These are phyloP conservation scores for Beauveria caledonica DNA, from an alignment of 2,329 filamentous ascomycete species.

Conservation along the genomic window DNA sequence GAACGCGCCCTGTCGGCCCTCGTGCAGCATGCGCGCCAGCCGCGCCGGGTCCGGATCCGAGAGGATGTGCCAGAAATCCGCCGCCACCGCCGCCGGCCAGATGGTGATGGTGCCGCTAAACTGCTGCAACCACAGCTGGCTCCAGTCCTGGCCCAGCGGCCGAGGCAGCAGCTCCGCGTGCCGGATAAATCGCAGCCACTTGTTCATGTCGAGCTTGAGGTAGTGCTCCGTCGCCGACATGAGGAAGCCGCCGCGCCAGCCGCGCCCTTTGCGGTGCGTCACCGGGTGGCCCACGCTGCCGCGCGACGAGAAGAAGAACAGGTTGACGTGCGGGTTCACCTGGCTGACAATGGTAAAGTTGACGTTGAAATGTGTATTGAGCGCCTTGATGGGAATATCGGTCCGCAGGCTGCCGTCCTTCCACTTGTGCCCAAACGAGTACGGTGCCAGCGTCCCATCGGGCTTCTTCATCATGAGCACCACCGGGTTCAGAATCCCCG, in stretches of 20 bases:
- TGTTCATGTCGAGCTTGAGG: conserved; percentile 91
- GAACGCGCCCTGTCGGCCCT: conserved; percentile 82
- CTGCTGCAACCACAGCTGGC: conserved; percentile 88
- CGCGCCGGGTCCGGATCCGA: conserved; percentile 70
- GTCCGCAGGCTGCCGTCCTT: conserved; percentile 93
- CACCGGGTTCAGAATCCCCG: conserved; percentile 89
- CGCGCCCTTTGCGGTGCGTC: conserved; percentile 84
- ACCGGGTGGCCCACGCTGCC: conserved; percentile 89
- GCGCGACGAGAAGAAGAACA: conserved; percentile 96
- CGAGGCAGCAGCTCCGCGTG: conserved; percentile 88
- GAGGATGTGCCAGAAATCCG: conserved; percentile 81
- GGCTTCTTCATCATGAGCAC: conserved; percentile 84
- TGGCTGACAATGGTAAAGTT: conserved; percentile 87
- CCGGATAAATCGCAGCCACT: conserved; percentile 92
- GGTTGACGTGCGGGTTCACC: conserved; percentile 95
- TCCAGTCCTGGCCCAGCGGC: conserved; percentile 92
- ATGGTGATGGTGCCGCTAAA: conserved; percentile 95
- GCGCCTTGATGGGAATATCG: conserved; percentile 86
- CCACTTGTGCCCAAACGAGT: conserved; percentile 98
- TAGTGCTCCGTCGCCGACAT: conserved; percentile 90
- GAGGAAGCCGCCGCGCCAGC: conserved; percentile 93
- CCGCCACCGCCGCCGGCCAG: conserved; percentile 74
- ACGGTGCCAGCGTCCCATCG: conserved; percentile 72
- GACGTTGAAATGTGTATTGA: conserved; percentile 97
- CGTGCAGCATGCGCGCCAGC: conserved; percentile 80